Conservation (phyloP, 2,329 filamentous ascomycete genomes). For the Bertia moriformis region DNA sequence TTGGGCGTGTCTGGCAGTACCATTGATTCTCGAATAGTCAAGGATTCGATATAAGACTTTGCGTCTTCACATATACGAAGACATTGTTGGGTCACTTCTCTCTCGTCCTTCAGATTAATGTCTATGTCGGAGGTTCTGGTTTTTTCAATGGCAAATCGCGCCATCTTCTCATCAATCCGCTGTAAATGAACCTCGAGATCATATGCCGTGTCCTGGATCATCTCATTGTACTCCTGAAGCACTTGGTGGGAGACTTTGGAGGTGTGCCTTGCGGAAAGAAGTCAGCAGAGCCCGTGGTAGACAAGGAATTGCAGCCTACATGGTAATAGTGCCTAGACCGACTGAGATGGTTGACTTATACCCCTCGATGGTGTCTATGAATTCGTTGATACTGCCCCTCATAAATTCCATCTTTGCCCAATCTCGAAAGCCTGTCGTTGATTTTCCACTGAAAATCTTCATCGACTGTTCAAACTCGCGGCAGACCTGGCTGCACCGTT, state of each 20-base stretch:
- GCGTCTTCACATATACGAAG: constrained; percentile 22
- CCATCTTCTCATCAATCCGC: constrained; percentile 19
- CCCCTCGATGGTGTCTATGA: constrained; percentile 18
- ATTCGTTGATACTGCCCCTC: constrained; percentile 21
- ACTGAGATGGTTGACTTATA: constrained; percentile 24
- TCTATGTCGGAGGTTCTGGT: constrained; percentile 6
- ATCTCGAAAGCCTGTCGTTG: constrained; percentile 17
- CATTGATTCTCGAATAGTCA: constrained; percentile 11
- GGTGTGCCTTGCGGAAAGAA: constrained; percentile 12
- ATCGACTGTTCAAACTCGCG: constrained; percentile 19
- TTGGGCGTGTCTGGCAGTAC: constrained; percentile 7
- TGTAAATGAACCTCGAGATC: constrained; percentile 16
- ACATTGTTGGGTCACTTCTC: constrained; percentile 19
- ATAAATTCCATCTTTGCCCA: constrained; percentile 25
- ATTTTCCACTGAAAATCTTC: constrained; percentile 15
- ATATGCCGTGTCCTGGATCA: constrained; percentile 19
- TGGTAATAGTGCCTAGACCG: constrained; percentile 17
- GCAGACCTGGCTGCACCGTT: constrained; percentile 18
- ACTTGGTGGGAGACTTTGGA: constrained; percentile 15
- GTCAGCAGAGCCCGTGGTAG: constrained; percentile 8
- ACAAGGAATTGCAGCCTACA: constrained; percentile 12
- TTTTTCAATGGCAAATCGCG: constrained; percentile 6
- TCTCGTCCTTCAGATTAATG: constrained; percentile 18
- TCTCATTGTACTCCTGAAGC: constrained; percentile 19
- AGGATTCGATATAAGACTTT: constrained; percentile 15